Evolutionary conservation across 345 rosid genomes (phyloP).

Genomic region (Gossypium arboreum): DNA sequence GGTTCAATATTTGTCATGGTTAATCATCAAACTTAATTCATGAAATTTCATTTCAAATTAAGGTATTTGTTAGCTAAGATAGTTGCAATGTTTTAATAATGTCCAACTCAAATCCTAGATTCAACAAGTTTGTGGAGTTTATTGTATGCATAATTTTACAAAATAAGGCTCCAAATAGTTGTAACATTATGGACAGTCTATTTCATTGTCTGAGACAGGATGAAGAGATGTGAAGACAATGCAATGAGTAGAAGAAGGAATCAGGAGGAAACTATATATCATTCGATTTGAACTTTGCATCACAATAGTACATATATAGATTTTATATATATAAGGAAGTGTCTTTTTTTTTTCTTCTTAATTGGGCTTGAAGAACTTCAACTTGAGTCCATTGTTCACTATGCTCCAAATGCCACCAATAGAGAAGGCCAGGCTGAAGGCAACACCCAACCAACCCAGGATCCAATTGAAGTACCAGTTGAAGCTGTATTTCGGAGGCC

Average conservation of each 20-base stretch:
- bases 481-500: conserved; percentile 79
- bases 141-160: too few species aligned
- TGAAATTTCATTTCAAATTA: not conserved
- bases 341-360: conserved; percentile 17
- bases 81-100: not conserved
- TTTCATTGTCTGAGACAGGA: not conserved
- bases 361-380: conserved; percentile 85
- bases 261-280: not conserved
- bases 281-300: conserved; percentile 3
- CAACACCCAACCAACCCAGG: conserved; percentile 88
- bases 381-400: conserved; percentile 77
- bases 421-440: conserved; percentile 86
- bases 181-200: not conserved
- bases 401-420: conserved; percentile 93
- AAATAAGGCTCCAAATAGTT: too few species aligned
- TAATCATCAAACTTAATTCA: not conserved
- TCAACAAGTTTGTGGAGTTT: not conserved
- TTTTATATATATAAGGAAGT: not conserved
- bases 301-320: not conserved
- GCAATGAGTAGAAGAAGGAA: not conserved
- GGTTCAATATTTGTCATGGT: not conserved
- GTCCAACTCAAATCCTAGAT: not conserved
- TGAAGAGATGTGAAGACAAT: not conserved
- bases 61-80: not conserved
- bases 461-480: conserved; percentile 94